These are phyloP conservation scores for Davidsoniella eucalypti DNA, from an alignment of 2,329 filamentous ascomycete species.

Conservation along the genomic window DNA sequence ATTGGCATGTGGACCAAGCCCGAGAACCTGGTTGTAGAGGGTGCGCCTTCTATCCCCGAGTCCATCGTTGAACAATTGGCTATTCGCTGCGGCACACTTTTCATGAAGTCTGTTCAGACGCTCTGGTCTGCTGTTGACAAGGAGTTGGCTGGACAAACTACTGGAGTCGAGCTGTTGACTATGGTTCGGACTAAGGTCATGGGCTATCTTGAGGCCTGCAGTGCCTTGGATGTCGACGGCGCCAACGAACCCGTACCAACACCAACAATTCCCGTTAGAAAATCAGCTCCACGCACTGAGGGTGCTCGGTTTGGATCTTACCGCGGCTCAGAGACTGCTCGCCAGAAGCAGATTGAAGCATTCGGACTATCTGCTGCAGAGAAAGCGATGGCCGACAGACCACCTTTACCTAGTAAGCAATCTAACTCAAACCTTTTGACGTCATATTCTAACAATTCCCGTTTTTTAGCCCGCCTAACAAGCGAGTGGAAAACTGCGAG, in stretches of 20 bases:
- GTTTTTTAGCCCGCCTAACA: slow-evolving; percentile 2
- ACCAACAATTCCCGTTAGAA: slow-evolving; percentile 16
- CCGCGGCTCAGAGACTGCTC: slow-evolving; percentile 7
- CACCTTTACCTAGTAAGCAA: slow-evolving; percentile 5
- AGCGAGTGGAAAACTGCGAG: background rate
- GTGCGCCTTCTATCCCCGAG: slow-evolving; percentile 18
- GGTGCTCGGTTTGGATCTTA: background rate
- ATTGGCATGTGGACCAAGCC: slow-evolving; percentile 61
- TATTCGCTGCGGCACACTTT: slow-evolving; percentile 54
- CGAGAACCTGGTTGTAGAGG: slow-evolving; percentile 32
- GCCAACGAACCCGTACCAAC: slow-evolving; percentile 27
- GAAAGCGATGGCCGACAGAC: background rate
- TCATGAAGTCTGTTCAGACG: slow-evolving; percentile 56
- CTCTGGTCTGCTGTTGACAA: slow-evolving; percentile 57
- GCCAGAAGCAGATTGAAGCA: slow-evolving; percentile 11
- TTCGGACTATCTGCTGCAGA: slow-evolving; percentile 7
- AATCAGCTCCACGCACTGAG: slow-evolving; percentile 1
- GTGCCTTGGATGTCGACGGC: slow-evolving; percentile 15
- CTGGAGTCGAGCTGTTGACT: slow-evolving; percentile 34
- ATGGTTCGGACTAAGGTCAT: slow-evolving; percentile 34
- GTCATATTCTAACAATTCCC: background rate
- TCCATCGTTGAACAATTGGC: slow-evolving; percentile 46
- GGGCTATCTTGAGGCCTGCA: slow-evolving; percentile 43
- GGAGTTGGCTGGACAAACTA: slow-evolving; percentile 29
- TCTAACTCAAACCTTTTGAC: background rate